Evolutionary conservation across 2,329 filamentous ascomycete genomes (phyloP), one percentile per base, ranked within the genome.

Genomic region (Talaromyces marneffei): DNA sequence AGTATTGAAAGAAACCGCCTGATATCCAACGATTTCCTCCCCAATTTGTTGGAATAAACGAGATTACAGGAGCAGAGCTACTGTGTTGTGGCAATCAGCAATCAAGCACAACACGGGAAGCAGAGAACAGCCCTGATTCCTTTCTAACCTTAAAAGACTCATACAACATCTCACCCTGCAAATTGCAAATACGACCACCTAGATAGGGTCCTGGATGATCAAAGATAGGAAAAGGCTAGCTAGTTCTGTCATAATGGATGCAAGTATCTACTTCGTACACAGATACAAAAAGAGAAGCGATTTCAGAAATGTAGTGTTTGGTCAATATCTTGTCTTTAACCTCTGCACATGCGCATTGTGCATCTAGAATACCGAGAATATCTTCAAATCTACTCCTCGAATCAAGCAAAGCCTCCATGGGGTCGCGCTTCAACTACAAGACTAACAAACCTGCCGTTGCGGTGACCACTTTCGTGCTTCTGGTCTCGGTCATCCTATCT

Each of bases 381-480:
- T 52, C 42, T 40, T 39, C 20, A 20, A 50, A 48, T 14, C 25
- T 35, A 48, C 42, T 50, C 29, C 27, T 50, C 39, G n/a, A 31
- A 27, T 29, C 42, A 39, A 59, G 23, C 44, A 52, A 58, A 61
- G 37, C 20, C 56, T 63, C 42, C 12, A 66, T 66, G 65, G 65
- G 64, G n/a, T 61, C 64, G 33, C 66, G 68, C 52, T 70, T 68
- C 37, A 62, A 63, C 35, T 53, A 57, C 20, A 67, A 69, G 39
- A 66, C 62, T 10, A 61, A 63, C 60, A 64, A 65, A 46, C 68
- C 68, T 2, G 64, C 63, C 14, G 67, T 69, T 39, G 69, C 65
- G 61, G 64, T 68, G 44, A 63, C 62, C 35, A 67, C 54, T 16
- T 67, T 65, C 63, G 61, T 68, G 23, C 60, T 70, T 9, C 50